Percentiles rank a stretch among this genome's conserved stretches.
Evolutionary conservation across 306 rosid species (phyloP).

Genomic region (Carpinus fangiana): DNA sequence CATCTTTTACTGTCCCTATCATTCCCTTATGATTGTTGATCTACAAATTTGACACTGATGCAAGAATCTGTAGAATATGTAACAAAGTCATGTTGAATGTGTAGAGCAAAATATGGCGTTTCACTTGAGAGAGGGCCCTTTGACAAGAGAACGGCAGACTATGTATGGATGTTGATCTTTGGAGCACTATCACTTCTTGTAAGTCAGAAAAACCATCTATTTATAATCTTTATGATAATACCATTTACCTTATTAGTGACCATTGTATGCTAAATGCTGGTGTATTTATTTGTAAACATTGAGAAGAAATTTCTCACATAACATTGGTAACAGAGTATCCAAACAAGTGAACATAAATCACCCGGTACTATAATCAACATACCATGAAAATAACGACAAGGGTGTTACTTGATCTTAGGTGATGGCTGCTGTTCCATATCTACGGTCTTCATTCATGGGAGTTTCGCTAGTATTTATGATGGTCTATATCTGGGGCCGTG

Average conservation of each 20-base stretch:
- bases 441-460: slow-evolving; percentile 48
- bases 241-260: too few relatives aligned
- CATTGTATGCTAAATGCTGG: background rate
- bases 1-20: background rate
- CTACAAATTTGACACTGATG: background rate
- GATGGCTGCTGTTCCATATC: slow-evolving; percentile 52
- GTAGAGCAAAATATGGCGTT: slow-evolving; percentile 76
- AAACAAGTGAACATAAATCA: background rate
- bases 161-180: slow-evolving; percentile 67
- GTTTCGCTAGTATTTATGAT: slow-evolving; percentile 67
- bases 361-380: background rate
- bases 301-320: background rate
- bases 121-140: slow-evolving; percentile 71
- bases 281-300: background rate
- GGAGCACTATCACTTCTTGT: slow-evolving; percentile 81
- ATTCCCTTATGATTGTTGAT: background rate
- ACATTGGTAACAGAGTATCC: background rate
- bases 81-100: background rate
- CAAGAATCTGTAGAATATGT: background rate
- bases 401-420: slow-evolving; percentile 34
- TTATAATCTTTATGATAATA: background rate
- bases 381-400: background rate
- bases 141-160: slow-evolving; percentile 83
- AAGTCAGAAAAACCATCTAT: slow-evolving; percentile 7
- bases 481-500: slow-evolving; percentile 74